Base-by-base conservation (phyloP, 2,329 filamentous ascomycete species). In the Ceratocystis papillata region DNA sequence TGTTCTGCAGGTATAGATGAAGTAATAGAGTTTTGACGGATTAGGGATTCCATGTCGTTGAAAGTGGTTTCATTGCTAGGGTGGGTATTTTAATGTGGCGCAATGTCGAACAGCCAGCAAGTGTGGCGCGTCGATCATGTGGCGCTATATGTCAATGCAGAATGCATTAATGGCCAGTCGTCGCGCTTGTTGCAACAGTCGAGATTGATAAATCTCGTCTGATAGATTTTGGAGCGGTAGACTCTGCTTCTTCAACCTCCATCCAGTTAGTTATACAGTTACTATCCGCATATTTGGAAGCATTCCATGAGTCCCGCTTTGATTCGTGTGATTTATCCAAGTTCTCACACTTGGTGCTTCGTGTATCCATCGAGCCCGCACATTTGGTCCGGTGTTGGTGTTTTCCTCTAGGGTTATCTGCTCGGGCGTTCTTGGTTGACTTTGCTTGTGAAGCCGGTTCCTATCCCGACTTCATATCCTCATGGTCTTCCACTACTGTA, bases 81-180 rank as follows among this genome's bases (percentile, higher is more conserved):
- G 55, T 37, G 55, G 37, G 55, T 37, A 37, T 37, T 59, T 37
- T 59, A n/a, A 20, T 59, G 55, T 59, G 55, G 55, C 55, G 28
- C 55, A 59, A 5, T 3, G 28, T 59, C 20, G 28, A 30, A 20
- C 55, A 59, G 37, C 37, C 3, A 41, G 37, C 12, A 33, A 20
- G 30, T 33, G 55, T 59, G 30, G 55, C 55, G 55, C 28, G 30
- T n/a, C 17, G 5, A 37, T 33, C 5, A 6, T 33, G 28, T 33
- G 53, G 53, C 17, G 28, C 28, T 28, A 15, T 0, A 2, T 59
- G 55, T 30, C 12, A 17, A 22, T 17, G 25, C 8, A 57, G 5
- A 2, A 5, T 55, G 12, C n/a, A 8, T 55, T 57, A 33, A 28
- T 57, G 53, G 25, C 53, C 12, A 33, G 53, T 20, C 28, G 7